Conservation (phyloP, 2,329 filamentous ascomycete species). For the Elsinoe perseae region DNA sequence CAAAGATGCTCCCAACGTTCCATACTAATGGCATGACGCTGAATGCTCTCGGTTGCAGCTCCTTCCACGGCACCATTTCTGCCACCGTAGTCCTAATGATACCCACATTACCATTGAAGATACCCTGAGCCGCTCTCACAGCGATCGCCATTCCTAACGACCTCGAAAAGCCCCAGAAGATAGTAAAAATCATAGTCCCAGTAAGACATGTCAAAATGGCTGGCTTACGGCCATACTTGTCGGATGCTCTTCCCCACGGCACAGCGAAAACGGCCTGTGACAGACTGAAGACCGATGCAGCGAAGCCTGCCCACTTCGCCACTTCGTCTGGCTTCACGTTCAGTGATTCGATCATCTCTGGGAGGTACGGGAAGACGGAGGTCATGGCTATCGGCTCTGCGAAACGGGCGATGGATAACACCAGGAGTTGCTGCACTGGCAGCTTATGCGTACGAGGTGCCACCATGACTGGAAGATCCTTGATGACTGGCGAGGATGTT, state of each 20-base stretch:
- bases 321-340: slow-evolving; percentile 63
- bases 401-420: slow-evolving; percentile 88
- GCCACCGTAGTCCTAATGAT: slow-evolving; percentile 67
- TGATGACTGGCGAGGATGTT: background rate
- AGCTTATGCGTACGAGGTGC: slow-evolving; percentile 33
- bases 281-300: slow-evolving; percentile 75
- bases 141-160: slow-evolving; percentile 71
- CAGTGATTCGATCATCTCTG: slow-evolving; percentile 82
- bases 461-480: background rate
- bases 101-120: slow-evolving; percentile 75
- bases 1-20: slow-evolving; percentile 80
- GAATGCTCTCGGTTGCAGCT: slow-evolving; percentile 82
- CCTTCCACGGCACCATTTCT: slow-evolving; percentile 80
- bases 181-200: slow-evolving; percentile 71
- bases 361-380: slow-evolving; percentile 85
- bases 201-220: slow-evolving; percentile 66
- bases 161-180: slow-evolving; percentile 77
- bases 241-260: slow-evolving; percentile 77
- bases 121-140: slow-evolving; percentile 69
- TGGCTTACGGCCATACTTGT: slow-evolving; percentile 73
- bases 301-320: slow-evolving; percentile 77
- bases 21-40: slow-evolving; percentile 89
- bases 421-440: slow-evolving; percentile 67
- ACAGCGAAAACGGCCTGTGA: slow-evolving; percentile 79
- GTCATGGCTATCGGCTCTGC: slow-evolving; percentile 88